These are phyloP conservation scores for Sicyos edulis DNA, from an alignment of 306 rosid species.

Conservation along the genomic window DNA sequence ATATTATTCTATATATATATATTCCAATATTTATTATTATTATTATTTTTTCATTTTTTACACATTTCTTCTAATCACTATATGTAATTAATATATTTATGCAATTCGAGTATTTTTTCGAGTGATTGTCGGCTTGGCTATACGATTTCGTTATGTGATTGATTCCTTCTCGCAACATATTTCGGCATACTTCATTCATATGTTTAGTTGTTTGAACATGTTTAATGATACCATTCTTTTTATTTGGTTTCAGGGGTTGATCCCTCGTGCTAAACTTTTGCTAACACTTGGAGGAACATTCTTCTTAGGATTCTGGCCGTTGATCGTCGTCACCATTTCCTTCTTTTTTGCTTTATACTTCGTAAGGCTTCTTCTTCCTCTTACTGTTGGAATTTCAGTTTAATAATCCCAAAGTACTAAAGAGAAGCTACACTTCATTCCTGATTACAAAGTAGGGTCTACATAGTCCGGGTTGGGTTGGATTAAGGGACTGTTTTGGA, in stretches of 20 bases:
- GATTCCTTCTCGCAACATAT: not conserved
- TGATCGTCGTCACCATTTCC: slow-evolving; percentile 62
- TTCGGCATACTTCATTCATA: not conserved
- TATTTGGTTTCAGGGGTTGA: slow-evolving; percentile 59
- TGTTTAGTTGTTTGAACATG: not conserved
- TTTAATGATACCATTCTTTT: slow-evolving; percentile 21
- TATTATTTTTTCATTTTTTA: too few species aligned
- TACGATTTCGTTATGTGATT: not conserved
- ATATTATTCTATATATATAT: too few species aligned
- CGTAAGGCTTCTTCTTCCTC: slow-evolving; percentile 43
- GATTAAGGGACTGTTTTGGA: too few species aligned
- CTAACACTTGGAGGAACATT: slow-evolving; percentile 90
- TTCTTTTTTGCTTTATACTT: slow-evolving; percentile 62
- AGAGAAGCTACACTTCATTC: too few species aligned
- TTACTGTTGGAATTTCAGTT: not conserved
- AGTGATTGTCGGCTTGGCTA: too few species aligned
- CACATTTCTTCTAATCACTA: too few species aligned
- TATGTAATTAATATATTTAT: too few species aligned
- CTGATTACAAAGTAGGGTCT: too few species aligned
- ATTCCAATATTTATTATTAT: too few species aligned
- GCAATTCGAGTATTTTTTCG: too few species aligned
- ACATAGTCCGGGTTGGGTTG: too few species aligned
- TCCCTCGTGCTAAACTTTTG: slow-evolving; percentile 85
- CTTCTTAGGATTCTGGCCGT: slow-evolving; percentile 88
- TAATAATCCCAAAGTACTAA: too few species aligned